Evolutionary conservation across 805 yeast genomes (phyloP).

Genomic region (Metschnikowia matae): DNA sequence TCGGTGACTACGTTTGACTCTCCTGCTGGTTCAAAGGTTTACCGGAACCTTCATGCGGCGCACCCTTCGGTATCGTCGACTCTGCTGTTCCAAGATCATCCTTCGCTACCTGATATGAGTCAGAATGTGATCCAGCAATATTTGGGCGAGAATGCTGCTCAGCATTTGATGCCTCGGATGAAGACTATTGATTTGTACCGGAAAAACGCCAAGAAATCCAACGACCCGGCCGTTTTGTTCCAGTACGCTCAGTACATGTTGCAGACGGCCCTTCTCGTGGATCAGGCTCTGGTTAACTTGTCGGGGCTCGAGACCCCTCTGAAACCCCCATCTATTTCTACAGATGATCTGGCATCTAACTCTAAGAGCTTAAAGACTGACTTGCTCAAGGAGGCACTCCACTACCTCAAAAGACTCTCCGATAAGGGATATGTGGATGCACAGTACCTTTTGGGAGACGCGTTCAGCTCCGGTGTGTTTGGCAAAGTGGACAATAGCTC

Average conservation of each 20-base stretch:
- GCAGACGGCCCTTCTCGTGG: conserved; percentile 61
- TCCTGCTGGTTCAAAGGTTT: conserved; percentile 6
- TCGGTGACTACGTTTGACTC: conserved; percentile 4
- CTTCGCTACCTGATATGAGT: conserved; percentile 44
- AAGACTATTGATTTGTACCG: conserved; percentile 85
- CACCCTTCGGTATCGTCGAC: conserved; percentile 35
- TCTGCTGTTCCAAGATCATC: conserved; percentile 34
- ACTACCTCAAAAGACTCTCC: conserved; percentile 63
- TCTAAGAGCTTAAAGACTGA: conserved; percentile 40
- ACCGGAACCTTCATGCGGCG: conserved; percentile 21
- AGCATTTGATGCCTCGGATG: conserved; percentile 62
- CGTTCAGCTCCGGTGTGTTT: conserved; percentile 77
- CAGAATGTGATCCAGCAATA: conserved; percentile 51
- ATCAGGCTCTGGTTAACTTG: conserved; percentile 5
- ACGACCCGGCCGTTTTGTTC: conserved; percentile 82
- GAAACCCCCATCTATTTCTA: neutral
- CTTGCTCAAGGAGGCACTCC: conserved; percentile 72
- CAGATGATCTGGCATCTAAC: neutral
- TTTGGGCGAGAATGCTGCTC: conserved; percentile 44
- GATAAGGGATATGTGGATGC: conserved; percentile 86
- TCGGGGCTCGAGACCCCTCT: neutral
- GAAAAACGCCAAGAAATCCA: conserved; percentile 76
- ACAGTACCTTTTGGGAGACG: conserved; percentile 89
- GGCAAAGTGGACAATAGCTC: conserved; percentile 76
- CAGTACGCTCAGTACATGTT: conserved; percentile 89